Base-by-base conservation (phyloP, 352 stramenopile species). In the Albugo candida region DNA sequence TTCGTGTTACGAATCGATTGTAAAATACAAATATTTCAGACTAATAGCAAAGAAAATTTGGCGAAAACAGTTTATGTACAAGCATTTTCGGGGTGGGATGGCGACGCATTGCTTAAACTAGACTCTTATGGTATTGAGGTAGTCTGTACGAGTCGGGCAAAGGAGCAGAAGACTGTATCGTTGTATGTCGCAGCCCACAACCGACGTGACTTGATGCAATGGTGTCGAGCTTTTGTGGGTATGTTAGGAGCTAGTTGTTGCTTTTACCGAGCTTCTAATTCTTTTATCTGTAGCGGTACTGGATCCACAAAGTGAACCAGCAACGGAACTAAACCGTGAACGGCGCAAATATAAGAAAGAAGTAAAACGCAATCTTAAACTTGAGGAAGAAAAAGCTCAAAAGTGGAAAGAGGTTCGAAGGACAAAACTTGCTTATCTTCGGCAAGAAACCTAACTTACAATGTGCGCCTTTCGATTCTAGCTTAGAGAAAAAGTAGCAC, bases 71-170 rank as follows among this genome's bases (percentile, higher is more conserved):
- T 57, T 21, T 82, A 80, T 45, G 40, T 89, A 6, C 53, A 54
- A 16, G 77, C 61, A 10, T 89, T 89, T 52, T 64, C 65, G n/a
- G 72, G 71, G 13, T 89, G 77, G 77, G 77, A 86, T 46, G 74
- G 77, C 3, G 55, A 73, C 13, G 71, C 72, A 0, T 53, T 85
- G 45, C 52, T 85, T 2, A 81, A 81, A 44, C 66, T 63, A n/a
- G 70, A 89, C 45, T 53, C 68, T 13, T 87, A 89, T 59, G 77
- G 77, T 6, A 54, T 89, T 17, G 77, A 87, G 58, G 64, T 87
- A 58, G 85, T 39, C 74, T 87, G 34, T 64, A 71, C 21, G 58
- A 81, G 40, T 41, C 58, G 8, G 51, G 59, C 12, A 48, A 56
- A 39, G 65, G 70, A 14, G 24, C 24, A 31, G 24, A 31, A 31